These are phyloP conservation scores for Helotiales sp. DNA, from an alignment of 2,329 filamentous ascomycete species.

Conservation along the genomic window DNA sequence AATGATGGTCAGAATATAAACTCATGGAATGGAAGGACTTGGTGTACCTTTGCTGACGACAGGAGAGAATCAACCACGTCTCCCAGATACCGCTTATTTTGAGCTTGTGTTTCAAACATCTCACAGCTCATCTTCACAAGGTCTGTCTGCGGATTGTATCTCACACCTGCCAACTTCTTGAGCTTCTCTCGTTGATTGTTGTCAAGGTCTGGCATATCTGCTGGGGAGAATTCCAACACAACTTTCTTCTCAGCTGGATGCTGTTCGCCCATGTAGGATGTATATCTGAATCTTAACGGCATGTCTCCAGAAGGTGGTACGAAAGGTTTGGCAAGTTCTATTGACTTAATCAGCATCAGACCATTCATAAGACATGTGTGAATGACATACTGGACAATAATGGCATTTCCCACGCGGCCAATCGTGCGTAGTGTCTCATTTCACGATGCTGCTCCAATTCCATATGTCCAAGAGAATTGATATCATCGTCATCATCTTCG, in stretches of 20 bases:
- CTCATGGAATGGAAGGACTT: background rate
- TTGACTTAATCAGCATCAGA: constrained; percentile 18
- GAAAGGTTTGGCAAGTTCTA: constrained; percentile 84
- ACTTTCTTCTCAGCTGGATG: constrained; percentile 94
- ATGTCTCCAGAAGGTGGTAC: constrained; percentile 64
- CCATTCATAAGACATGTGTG: background rate
- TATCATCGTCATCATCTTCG: constrained; percentile 77
- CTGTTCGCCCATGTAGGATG: constrained; percentile 89
- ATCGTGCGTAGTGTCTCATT: constrained; percentile 80
- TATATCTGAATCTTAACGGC: constrained; percentile 92
- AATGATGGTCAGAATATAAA: constrained; percentile 21
- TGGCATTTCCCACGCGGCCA: constrained; percentile 95
- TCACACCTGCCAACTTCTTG: constrained; percentile 79
- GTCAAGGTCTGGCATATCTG: constrained; percentile 68
- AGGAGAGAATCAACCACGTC: constrained; percentile 76
- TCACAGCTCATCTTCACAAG: constrained; percentile 90
- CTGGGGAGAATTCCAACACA: constrained; percentile 82
- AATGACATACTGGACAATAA: constrained; percentile 74
- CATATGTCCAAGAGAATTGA: constrained; percentile 77
- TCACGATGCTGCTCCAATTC: constrained; percentile 89
- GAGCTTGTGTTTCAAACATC: constrained; percentile 81
- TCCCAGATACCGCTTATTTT: constrained; percentile 94
- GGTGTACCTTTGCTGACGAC: constrained; percentile 64
- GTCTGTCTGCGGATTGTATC: constrained; percentile 84
- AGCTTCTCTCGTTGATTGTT: constrained; percentile 74